These are phyloP conservation scores for Castanospermum australe DNA, from an alignment of 306 rosid genomes.

Conservation along the genomic window DNA sequence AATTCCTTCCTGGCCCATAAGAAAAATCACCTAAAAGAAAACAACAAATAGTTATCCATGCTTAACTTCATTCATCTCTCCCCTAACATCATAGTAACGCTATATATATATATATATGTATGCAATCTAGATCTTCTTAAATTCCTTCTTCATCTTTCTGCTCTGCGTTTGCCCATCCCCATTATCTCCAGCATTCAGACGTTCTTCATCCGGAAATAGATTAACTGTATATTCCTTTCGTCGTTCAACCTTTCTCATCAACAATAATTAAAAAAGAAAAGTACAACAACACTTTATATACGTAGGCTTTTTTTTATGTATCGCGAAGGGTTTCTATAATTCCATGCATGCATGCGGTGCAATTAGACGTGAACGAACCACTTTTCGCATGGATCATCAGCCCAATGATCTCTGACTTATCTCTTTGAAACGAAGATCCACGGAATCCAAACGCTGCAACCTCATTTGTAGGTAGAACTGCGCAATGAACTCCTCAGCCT, in stretches of 20 bases:
- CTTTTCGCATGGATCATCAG: not conserved
- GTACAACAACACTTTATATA: not conserved
- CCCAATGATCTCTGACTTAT: conserved; percentile 53
- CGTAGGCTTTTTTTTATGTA: not conserved
- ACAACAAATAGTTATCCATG: not conserved
- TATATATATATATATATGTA: too few relatives aligned
- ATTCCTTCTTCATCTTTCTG: not conserved
- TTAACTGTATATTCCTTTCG: not conserved
- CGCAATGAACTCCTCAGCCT: conserved; percentile 83
- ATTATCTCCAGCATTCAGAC: not conserved
- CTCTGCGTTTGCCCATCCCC: not conserved
- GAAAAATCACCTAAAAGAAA: not conserved
- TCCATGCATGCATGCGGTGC: not conserved
- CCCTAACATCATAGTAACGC: not conserved
- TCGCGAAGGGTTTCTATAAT: not conserved
- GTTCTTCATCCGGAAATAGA: not conserved
- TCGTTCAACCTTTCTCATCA: not conserved
- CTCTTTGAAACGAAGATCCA: conserved; percentile 30
- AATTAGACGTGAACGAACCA: not conserved
- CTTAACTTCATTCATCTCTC: not conserved
- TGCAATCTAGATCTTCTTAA: not conserved
- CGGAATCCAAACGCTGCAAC: conserved; percentile 42
- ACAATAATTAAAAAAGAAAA: not conserved
- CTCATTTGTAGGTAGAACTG: conserved; percentile 64
- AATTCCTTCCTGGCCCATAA: not conserved